Conservation (phyloP, 306 rosid genomes). For the Vachellia pachyceras region DNA sequence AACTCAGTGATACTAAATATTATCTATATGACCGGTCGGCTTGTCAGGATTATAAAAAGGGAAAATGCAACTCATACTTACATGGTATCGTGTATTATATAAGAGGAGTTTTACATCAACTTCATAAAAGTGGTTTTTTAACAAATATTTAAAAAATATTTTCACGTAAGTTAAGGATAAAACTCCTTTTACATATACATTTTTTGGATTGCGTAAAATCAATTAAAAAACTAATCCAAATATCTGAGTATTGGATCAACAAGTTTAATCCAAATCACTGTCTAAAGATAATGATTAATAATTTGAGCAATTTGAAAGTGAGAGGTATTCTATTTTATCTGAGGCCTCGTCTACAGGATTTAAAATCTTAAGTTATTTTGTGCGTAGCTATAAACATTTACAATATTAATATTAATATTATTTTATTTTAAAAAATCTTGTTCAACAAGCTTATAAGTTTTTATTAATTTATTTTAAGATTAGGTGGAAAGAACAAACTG, state of each 20-base stretch:
- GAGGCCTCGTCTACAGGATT: background rate
- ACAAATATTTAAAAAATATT: too few species aligned
- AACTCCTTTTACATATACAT: too few species aligned
- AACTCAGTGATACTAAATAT: background rate
- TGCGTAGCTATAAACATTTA: background rate
- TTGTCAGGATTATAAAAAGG: background rate
- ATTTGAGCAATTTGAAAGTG: background rate
- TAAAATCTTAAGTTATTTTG: background rate
- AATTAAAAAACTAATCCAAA: too few species aligned
- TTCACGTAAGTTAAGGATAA: too few species aligned
- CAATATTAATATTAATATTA: background rate
- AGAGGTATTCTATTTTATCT: background rate
- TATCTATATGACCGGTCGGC: background rate
- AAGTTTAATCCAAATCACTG: too few species aligned
- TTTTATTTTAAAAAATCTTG: background rate
- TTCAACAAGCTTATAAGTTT: background rate
- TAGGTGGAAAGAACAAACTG: background rate
- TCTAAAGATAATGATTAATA: background rate
- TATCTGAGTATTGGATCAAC: too few species aligned
- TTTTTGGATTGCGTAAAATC: too few species aligned
- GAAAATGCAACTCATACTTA: background rate
- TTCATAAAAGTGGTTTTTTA: too few species aligned
- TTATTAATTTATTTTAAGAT: background rate
- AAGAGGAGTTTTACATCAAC: too few species aligned
- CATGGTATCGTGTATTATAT: too few species aligned